A percentile compares a stretch with the other conserved stretches of the same genome.
phyloP scores from a whole-genome alignment of 352 stramenopile genomes.

The Pythium utonaiense region DNA sequence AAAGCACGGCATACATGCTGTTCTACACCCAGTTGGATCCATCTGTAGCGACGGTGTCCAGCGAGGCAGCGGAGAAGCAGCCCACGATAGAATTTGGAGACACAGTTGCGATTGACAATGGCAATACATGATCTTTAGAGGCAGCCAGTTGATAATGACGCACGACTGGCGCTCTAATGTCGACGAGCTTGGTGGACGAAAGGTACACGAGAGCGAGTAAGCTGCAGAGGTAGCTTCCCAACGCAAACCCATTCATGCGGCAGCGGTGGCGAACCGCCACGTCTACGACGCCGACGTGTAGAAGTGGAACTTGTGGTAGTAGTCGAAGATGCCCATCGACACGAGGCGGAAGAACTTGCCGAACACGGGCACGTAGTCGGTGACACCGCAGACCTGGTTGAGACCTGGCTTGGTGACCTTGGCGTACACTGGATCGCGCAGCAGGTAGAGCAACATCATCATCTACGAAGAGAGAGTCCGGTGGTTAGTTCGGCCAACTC shows the following conservation, averaged over 20 bases:
- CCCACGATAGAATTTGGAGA: background rate
- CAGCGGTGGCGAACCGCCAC: background rate
- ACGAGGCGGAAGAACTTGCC: conserved; percentile 72
- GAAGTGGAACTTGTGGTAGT: conserved; percentile 88
- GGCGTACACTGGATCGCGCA: conserved; percentile 73
- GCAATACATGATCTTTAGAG: conserved; percentile 14
- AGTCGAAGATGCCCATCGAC: conserved; percentile 64
- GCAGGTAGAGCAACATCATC: conserved; percentile 78
- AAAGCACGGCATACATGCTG: conserved; percentile 64
- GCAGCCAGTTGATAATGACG: background rate
- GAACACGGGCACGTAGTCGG: conserved; percentile 64
- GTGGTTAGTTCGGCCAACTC: background rate
- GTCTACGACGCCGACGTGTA: conserved; percentile 84
- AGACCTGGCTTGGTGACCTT: conserved; percentile 62
- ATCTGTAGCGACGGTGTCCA: background rate
- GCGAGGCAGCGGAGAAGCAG: background rate
- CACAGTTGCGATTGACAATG: conserved; percentile 11
- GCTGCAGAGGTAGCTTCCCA: background rate
- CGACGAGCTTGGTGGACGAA: background rate
- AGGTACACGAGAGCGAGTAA: background rate
- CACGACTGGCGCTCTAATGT: background rate
- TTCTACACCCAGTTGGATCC: conserved; percentile 49
- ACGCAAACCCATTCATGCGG: background rate
- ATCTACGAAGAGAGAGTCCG: conserved; percentile 42
- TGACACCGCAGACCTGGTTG: conserved; percentile 58